Base-by-base conservation (phyloP, 176 grass and related monocot species). In the Raddia distichophylla region DNA sequence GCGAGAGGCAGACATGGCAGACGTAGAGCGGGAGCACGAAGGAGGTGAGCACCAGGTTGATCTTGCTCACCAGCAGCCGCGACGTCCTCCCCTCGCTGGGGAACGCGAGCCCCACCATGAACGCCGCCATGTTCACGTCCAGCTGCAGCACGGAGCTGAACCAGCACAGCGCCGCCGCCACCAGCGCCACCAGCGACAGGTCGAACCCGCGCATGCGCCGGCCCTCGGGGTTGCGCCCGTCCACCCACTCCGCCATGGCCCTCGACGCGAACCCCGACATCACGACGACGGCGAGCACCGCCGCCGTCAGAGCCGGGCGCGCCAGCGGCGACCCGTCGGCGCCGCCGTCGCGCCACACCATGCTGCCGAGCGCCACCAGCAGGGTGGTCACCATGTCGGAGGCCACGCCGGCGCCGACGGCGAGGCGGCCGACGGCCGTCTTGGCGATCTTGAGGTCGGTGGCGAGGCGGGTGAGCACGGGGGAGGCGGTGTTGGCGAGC, bases 381-480 rank as follows among this genome's bases (percentile, higher is more conserved):
- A 86, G 80, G 10, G 88, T 93, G 52, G 93, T 87, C 37, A 93
- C 44, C 88, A 96, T 87, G 85, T 93, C 90, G 54, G 88, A 90
- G 73, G 78, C 69, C 40, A 93, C 42, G 54, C 93, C 90, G 34
- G 93, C 80, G n/a, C 82, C 80, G 14, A 96, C 79, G 40, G 93
- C 80, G 9, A 86, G 80, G 61, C 76, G 93, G 14, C 93, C 90
- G 0, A 93, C 88, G 19, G 67, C 72, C 35, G 88, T 93, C 68
- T 96, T 96, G 53, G 88, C 86, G 86, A 96, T 87, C 82, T 93
- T 96, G 70, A 96, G 83, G 60, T 96, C 93, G 9, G 90, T 91
- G 80, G 86, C 61, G 18, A 96, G 85, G 20, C 90, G 90, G 67
- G 90, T 93, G 62, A 96, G 85, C 18, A 96, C 80, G 0, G 93